Evolutionary conservation across 306 rosid genomes (phyloP), one percentile per base, ranked within the genome.

Genomic region (Malus fusca): DNA sequence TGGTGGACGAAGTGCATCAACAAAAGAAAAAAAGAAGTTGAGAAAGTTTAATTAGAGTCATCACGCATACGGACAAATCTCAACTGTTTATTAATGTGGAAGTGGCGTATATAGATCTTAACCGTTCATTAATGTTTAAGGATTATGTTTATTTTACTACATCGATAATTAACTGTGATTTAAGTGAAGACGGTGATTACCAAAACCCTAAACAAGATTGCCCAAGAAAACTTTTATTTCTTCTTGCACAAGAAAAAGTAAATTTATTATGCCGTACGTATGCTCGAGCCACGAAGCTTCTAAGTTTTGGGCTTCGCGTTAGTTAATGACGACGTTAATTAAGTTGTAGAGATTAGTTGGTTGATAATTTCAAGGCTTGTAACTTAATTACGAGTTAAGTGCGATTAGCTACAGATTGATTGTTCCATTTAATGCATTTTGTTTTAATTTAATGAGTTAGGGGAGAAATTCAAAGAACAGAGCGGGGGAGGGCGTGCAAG

Each of bases 371-470:
- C 42, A 23, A 17, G 30, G 68, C 68, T 40, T 9, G 14, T 4
- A 18, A 63, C n/a, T 8, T 72, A 52, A 55, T 55, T 33, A 28
- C 19, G 21, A 48, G 55, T 15, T 48, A 37, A 59, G 76, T 23
- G 30, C 25, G 76, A 59, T 40, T 73, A 59, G 13, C 51, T 59
- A 5, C 6, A 5, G 31, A 56, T 56, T 66, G 30, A 51, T 48
- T 68, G 65, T 42, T 74, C 61, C 83, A 51, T 68, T 68, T 18
- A 73, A 73, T 59, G 48, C 26, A 4, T 56, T 40, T 56, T 40
- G 40, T 26, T 33, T 63, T 18, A 42, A 60, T 64, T 66, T 44
- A 69, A 69, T 33, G 72, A 69, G 76, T 80, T 68, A 37, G 79
- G 56, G 55, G 67, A 51, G 77, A 61, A 1, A 75, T 60, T 80